Evolutionary conservation across 2,329 filamentous ascomycete species (phyloP), one percentile per base, ranked within the genome.

Genomic region (Fusarium sp.): DNA sequence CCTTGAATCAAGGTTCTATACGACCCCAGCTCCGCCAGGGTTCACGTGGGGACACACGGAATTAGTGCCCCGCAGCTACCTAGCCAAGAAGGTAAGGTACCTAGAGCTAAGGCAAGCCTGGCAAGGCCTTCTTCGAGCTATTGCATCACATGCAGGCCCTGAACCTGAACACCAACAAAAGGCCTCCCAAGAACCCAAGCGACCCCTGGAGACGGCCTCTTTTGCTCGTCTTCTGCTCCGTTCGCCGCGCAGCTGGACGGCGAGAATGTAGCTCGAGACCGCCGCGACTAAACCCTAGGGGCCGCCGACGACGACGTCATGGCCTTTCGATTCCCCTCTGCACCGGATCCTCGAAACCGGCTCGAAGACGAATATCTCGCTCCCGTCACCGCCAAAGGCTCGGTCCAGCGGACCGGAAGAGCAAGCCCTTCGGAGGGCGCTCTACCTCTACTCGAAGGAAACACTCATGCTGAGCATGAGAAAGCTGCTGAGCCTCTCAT

Each of bases 301-400:
- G 76, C 75, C 74, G 76, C 76, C 74, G 69, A 75, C 74, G 71
- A 77, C 74, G 75, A 79, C 75, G 80, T 68, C 77, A 86, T 86
- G 84, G 82, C 84, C 57, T 83, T 84, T 69, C 79, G 83, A 69
- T 80, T 84, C 65, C 77, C 76, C 35, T 58, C 56, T 41, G 24
- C 56, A 18, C 56, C 33, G 35, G 81, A 82, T 68, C 74, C 71
- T 52, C 75, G 77, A 69, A 71, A 58, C 35, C 78, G 78, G 61
- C 77, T 75, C 65, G 77, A 80, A 65, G 80, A 82, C 24, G 77
- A 81, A 39, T 68, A 68, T 37, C 64, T 74, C 24, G 41, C 72
- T 29, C 62, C 67, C 54, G 65, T 59, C 67, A 68, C 67, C 45
- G 59, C 70, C 68, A 77, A 74, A 63, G 69, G 65, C 29, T 61